A percentile compares a stretch with the other conserved stretches of the same genome.
Evolutionary conservation across 805 yeast genomes (phyloP).

Genomic region (Zygoascus flipseniorum): DNA sequence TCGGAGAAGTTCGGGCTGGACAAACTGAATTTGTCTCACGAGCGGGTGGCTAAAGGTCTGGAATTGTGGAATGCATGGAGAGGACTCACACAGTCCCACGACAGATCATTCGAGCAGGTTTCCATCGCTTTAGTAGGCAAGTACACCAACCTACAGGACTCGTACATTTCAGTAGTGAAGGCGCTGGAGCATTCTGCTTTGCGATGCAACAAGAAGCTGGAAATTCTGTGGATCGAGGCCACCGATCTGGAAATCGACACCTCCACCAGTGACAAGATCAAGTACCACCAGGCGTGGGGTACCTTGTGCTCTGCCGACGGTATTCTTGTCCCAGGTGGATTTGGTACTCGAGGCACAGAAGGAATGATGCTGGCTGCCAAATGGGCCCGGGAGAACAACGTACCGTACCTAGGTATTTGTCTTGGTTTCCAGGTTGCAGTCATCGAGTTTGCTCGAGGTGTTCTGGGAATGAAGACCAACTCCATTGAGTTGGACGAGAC

Average conservation of each 20-base stretch:
- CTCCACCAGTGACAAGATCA: conserved; percentile 54
- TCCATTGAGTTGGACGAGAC: conserved; percentile 77
- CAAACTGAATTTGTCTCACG: conserved; percentile 37
- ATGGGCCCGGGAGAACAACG: conserved; percentile 94
- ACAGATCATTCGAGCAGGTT: conserved; percentile 75
- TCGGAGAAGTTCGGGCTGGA: conserved; percentile 56
- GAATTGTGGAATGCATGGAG: conserved; percentile 71
- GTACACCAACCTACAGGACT: conserved; percentile 91
- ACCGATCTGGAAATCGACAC: conserved; percentile 74
- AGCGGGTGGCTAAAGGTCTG: conserved; percentile 57
- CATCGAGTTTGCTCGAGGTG: conserved; percentile 81
- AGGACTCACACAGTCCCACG: conserved; percentile 67
- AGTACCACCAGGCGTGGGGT: conserved; percentile 95
- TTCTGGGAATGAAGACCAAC: conserved; percentile 49
- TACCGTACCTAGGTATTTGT: conserved; percentile 95
- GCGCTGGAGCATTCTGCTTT: conserved; percentile 90
- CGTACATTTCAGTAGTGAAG: conserved; percentile 90
- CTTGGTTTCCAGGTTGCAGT: conserved; percentile 96
- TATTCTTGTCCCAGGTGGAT: conserved; percentile 96
- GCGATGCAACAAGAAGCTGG: conserved; percentile 75
- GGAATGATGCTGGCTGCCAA: conserved; percentile 97
- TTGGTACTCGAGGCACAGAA: conserved; percentile 94
- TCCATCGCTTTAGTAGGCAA: conserved; percentile 96
- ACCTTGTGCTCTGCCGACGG: conserved; percentile 90
- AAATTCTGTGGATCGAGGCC: conserved; percentile 95